Conservation (phyloP, 1,284 basidiomycete species). For the Sparassis latifolia region DNA sequence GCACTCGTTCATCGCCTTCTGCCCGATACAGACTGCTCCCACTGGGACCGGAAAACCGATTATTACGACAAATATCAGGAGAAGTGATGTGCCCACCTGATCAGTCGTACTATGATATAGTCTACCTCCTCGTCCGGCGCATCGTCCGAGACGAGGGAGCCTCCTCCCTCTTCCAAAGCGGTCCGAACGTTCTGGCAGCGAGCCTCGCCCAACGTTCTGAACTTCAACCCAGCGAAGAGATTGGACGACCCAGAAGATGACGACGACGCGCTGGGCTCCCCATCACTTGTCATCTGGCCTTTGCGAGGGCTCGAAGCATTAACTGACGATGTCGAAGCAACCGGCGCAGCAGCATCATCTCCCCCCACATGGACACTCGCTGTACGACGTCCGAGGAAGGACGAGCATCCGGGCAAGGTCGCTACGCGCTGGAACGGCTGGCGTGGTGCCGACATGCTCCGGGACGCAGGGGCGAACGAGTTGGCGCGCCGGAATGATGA, state of each 20-base stretch:
- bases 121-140: conserved; percentile 43
- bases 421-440: conserved; percentile 42
- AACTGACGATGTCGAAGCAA: neutral
- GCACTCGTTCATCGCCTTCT: conserved; percentile 38
- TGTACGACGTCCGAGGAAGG: conserved; percentile 11
- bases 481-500: conserved; percentile 49
- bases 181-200: conserved; percentile 42
- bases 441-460: conserved; percentile 23
- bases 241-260: conserved; percentile 2
- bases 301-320: conserved; percentile 2
- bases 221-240: conserved; percentile 47
- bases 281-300: neutral
- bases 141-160: conserved; percentile 37
- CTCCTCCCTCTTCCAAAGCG: conserved; percentile 56
- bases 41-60: conserved; percentile 25
- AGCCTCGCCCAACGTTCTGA: conserved; percentile 62
- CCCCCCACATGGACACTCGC: conserved; percentile 6
- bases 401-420: conserved; percentile 10
- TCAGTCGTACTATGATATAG: conserved; percentile 63
- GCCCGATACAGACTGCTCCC: conserved; percentile 55
- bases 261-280: neutral
- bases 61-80: neutral
- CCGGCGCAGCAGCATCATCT: neutral
- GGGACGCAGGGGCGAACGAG: conserved; percentile 43
- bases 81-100: conserved; percentile 41